Conservation (phyloP, 139 green algal species). For the Mychonastes homosphaera region DNA sequence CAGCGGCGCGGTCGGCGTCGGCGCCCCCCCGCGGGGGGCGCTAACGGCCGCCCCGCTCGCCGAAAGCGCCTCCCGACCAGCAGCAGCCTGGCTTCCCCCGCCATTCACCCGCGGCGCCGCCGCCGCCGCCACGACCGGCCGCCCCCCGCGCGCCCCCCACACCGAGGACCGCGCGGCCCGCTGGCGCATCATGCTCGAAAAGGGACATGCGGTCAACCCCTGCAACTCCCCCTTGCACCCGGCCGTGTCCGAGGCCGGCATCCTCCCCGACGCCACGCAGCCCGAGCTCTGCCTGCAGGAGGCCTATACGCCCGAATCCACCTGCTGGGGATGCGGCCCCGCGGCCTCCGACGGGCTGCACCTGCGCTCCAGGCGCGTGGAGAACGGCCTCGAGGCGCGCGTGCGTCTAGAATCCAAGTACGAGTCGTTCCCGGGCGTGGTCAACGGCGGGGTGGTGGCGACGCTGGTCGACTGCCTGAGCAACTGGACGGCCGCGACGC, state of each 20-base stretch:
- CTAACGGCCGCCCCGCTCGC: no score
- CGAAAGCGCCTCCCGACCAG: no score
- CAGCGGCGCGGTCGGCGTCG: no score
- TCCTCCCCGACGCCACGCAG: slow-evolving; percentile 28
- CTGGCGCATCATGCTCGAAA: no score
- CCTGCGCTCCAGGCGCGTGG: slow-evolving; percentile 41
- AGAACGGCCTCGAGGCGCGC: slow-evolving; percentile 47
- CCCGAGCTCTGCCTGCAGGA: slow-evolving; percentile 52
- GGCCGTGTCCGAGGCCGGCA: slow-evolving; percentile 36
- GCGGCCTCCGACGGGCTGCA: slow-evolving; percentile 44
- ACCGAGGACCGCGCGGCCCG: no score
- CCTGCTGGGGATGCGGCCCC: slow-evolving; percentile 66
- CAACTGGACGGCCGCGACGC: slow-evolving; percentile 65
- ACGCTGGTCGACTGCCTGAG: slow-evolving; percentile 71
- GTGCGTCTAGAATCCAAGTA: slow-evolving; percentile 37
- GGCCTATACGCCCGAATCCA: slow-evolving; percentile 52
- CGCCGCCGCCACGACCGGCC: no score
- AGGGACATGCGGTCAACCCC: slow-evolving; percentile 52
- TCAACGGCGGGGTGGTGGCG: slow-evolving; percentile 67
- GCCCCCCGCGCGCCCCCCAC: no score
- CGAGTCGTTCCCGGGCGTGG: slow-evolving; percentile 61
- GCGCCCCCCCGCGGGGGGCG: no score
- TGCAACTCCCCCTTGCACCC: slow-evolving; percentile 67
- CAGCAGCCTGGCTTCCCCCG: no score
- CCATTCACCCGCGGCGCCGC: no score